Evolutionary conservation across 768 basidiomycete species (phyloP).

Genomic region (Steccherinum ochraceum): DNA sequence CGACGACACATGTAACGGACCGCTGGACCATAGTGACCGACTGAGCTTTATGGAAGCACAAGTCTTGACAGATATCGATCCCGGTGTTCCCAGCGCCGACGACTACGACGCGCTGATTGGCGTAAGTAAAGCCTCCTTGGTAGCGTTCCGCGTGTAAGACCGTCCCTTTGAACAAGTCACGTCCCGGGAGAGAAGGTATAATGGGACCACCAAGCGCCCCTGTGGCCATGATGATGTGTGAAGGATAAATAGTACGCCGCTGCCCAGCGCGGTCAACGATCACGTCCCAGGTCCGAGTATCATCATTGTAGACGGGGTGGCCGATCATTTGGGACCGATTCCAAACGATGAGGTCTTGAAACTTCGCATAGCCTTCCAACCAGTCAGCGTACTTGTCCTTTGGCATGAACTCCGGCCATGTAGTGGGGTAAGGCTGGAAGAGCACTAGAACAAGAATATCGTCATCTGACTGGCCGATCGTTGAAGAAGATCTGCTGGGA

Average conservation of each 20-base stretch:
- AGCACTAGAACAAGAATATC: conserved; percentile 25
- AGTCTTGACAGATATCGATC: conserved; percentile 32
- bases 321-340: conserved; percentile 25
- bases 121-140: conserved; percentile 19
- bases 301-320: conserved; percentile 24
- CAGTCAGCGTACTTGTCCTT: conserved; percentile 34
- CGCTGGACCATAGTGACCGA: conserved; percentile 37
- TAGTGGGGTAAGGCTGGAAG: conserved; percentile 29
- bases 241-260: conserved; percentile 23
- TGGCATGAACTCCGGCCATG: conserved; percentile 33
- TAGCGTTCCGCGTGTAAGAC: conserved; percentile 25
- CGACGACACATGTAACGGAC: conserved; percentile 30
- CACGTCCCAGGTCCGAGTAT: conserved; percentile 26
- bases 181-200: conserved; percentile 20
- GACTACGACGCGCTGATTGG: conserved; percentile 30
- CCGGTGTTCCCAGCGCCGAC: conserved; percentile 33
- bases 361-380: conserved; percentile 31
- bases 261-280: conserved; percentile 23
- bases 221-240: conserved; percentile 32
- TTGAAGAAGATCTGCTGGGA: background rate
- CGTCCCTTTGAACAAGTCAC: conserved; percentile 23
- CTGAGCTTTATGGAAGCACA: conserved; percentile 24
- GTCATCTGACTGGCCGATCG: no score
- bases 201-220: conserved; percentile 28
- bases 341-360: conserved; percentile 38